These are phyloP conservation scores for Novymonas esmeraldas DNA, from an alignment of 208 protist genomes.

Conservation along the genomic window DNA sequence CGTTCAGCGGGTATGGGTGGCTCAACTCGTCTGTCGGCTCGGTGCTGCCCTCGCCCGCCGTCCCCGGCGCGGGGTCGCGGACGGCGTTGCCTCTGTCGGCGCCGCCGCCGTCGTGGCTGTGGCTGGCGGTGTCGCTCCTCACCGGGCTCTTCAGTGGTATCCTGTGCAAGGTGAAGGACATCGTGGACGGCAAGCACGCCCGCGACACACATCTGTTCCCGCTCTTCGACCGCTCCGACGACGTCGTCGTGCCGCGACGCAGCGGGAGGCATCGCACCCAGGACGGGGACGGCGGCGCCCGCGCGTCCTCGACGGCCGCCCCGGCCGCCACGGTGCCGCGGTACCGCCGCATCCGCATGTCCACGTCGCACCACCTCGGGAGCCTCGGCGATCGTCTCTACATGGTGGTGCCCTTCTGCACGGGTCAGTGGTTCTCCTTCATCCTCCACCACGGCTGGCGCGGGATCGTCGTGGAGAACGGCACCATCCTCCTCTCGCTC, in stretches of 20 bases:
- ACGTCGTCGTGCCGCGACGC: constrained; percentile 3
- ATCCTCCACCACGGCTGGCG: constrained; percentile 78
- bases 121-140: constrained; percentile 72
- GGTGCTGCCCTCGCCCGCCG: constrained; percentile 15
- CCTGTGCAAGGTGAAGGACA: constrained; percentile 85
- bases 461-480: constrained; percentile 79
- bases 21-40: constrained; percentile 31
- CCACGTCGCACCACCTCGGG: constrained; percentile 40
- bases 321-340: background rate
- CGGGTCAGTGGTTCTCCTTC: constrained; percentile 86
- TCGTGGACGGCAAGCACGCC: constrained; percentile 64
- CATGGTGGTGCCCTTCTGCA: constrained; percentile 86
- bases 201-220: constrained; percentile 36
- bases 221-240: constrained; percentile 29
- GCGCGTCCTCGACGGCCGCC: too few relatives aligned
- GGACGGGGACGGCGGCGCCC: background rate
- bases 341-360: constrained; percentile 13
- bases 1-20: constrained; percentile 67
- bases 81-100: background rate
- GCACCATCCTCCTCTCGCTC: constrained; percentile 73
- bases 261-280: background rate
- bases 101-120: constrained; percentile 44
- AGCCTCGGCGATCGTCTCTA: constrained; percentile 71
- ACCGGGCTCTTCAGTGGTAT: constrained; percentile 77
- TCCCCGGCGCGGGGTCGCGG: background rate